Evolutionary conservation across 2,329 filamentous ascomycete species (phyloP).

Genomic region (Ceratocystis colombiana): DNA sequence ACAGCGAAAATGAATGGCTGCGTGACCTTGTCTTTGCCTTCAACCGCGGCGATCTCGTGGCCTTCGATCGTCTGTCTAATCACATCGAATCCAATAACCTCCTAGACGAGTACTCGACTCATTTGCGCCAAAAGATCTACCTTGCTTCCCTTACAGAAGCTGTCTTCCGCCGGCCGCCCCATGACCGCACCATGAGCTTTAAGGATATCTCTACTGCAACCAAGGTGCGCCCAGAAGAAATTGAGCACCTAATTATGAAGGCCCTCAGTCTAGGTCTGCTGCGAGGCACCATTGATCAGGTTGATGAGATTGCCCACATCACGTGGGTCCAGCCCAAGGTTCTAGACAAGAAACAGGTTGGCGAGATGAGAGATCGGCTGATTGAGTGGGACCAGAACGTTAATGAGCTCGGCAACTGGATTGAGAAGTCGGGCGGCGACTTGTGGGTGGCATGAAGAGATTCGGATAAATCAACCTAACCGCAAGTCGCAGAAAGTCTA

Average conservation of each 20-base stretch:
- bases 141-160: constrained; percentile 92
- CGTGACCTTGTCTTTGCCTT: constrained; percentile 94
- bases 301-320: constrained; percentile 85
- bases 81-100: constrained; percentile 73
- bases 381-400: constrained; percentile 95
- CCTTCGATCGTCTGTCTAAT: constrained; percentile 72
- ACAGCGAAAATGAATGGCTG: constrained; percentile 71
- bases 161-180: constrained; percentile 88
- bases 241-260: constrained; percentile 98
- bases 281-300: constrained; percentile 89
- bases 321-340: constrained; percentile 99
- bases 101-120: constrained; percentile 66
- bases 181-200: constrained; percentile 92
- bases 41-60: constrained; percentile 84
- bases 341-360: constrained; percentile 88
- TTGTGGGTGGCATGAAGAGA: constrained; percentile 71
- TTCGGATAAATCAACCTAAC: background rate
- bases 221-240: constrained; percentile 80
- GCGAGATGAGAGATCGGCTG: constrained; percentile 76
- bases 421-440: constrained; percentile 85
- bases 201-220: constrained; percentile 80
- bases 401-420: constrained; percentile 93
- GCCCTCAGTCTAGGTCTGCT: constrained; percentile 87
- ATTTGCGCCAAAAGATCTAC: constrained; percentile 95
- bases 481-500: constrained; percentile 1